Evolutionary conservation across 805 yeast genomes (phyloP).

Genomic region (Cyberlindnera americana): DNA sequence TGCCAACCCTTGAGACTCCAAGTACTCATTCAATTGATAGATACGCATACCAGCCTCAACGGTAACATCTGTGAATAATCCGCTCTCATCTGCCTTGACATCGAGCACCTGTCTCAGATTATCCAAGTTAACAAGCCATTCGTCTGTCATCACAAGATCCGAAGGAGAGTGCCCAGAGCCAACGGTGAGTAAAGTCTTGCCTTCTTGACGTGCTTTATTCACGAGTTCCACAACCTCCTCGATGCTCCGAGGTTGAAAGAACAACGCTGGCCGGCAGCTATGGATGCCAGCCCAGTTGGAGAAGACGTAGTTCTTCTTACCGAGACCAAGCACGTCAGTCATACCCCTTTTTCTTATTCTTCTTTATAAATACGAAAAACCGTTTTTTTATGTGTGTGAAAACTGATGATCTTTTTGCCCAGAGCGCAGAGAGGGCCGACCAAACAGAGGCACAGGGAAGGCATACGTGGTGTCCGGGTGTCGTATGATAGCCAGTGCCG

Average conservation of each 20-base stretch:
- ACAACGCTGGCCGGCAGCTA: conserved; percentile 67
- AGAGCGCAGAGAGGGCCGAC: too few species aligned
- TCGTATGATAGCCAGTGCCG: too few species aligned
- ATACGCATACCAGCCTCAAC: conserved; percentile 93
- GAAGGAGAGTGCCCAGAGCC: conserved; percentile 98
- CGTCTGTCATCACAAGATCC: conserved; percentile 79
- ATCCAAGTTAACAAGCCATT: conserved; percentile 88
- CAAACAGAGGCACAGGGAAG: too few species aligned
- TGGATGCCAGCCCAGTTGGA: conserved; percentile 88
- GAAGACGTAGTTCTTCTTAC: conserved; percentile 34
- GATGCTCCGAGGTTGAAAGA: conserved; percentile 69
- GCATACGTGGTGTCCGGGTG: conserved; percentile 1
- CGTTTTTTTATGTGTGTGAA: too few species aligned
- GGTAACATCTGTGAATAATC: conserved; percentile 78
- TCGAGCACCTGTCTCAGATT: conserved; percentile 55
- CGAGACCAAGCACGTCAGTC: conserved; percentile 25
- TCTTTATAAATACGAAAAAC: not conserved
- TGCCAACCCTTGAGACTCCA: conserved; percentile 66
- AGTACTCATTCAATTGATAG: conserved; percentile 63
- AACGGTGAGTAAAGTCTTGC: conserved; percentile 72
- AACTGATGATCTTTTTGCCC: too few species aligned
- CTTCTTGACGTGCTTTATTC: conserved; percentile 52
- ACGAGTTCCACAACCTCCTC: conserved; percentile 72
- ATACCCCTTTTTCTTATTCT: not conserved
- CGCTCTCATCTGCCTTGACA: conserved; percentile 46